phyloP scores from a whole-genome alignment of 2,329 filamentous ascomycete species.

The Diaporthe citrichinensis region DNA sequence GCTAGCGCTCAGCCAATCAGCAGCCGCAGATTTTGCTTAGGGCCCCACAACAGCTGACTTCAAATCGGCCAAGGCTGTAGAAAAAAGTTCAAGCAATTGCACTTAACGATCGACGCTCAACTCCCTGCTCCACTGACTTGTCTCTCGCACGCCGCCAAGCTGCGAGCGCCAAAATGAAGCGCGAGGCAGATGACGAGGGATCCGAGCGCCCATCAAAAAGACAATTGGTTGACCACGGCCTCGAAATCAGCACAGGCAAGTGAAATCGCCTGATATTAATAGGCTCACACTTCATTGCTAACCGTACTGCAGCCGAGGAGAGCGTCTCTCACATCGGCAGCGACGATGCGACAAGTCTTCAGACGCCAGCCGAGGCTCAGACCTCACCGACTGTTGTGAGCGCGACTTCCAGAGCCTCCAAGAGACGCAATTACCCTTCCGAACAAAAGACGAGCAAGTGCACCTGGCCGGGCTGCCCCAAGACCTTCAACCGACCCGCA shows the following conservation, averaged over 20 bases:
- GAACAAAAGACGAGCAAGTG: slow-evolving; percentile 85
- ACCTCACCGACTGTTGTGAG: slow-evolving; percentile 33
- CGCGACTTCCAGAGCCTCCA: slow-evolving; percentile 34
- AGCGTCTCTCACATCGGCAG: slow-evolving; percentile 25
- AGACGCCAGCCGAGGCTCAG: slow-evolving; percentile 11
- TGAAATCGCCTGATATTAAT: not conserved
- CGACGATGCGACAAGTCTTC: slow-evolving; percentile 21
- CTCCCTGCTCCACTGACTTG: slow-evolving; percentile 13
- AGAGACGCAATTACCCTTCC: slow-evolving; percentile 69
- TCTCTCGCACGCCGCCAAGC: slow-evolving; percentile 1
- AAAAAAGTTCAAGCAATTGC: slow-evolving; percentile 17
- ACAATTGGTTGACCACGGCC: not conserved
- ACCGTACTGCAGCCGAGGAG: slow-evolving; percentile 33
- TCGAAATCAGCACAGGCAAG: slow-evolving; percentile 31
- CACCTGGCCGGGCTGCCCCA: slow-evolving; percentile 79
- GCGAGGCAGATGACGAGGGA: slow-evolving; percentile 29
- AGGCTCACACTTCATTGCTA: not conserved
- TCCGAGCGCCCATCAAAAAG: slow-evolving; percentile 15
- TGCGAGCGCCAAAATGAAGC: slow-evolving; percentile 38
- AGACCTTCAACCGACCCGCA: slow-evolving; percentile 89
- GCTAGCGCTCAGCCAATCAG: not conserved
- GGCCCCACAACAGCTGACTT: slow-evolving; percentile 5
- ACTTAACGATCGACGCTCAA: slow-evolving; percentile 5
- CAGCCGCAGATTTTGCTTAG: not conserved
- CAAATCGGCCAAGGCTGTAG: slow-evolving; percentile 19